Evolutionary conservation across 257 asterid species (phyloP).

Genomic region (Ligustrum vulgare): DNA sequence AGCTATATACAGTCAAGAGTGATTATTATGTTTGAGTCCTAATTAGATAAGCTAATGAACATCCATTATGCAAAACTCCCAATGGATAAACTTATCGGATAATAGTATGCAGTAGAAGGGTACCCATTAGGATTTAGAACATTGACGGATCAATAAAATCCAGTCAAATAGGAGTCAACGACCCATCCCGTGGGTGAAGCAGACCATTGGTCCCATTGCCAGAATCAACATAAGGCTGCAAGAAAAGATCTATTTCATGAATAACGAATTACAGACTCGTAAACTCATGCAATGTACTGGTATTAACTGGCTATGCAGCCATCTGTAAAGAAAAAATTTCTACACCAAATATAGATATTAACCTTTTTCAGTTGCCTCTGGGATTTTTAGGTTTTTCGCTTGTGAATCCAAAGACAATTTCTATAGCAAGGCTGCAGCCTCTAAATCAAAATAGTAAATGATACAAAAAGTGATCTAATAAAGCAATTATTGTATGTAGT

Average conservation of each 20-base stretch:
- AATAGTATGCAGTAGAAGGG: constrained; percentile 45
- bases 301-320: neutral
- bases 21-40: neutral
- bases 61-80: neutral
- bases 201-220: constrained; percentile 30
- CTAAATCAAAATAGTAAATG: constrained; percentile 50
- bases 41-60: neutral
- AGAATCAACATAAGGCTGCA: constrained; percentile 48
- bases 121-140: constrained; percentile 51
- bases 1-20: neutral
- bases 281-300: neutral
- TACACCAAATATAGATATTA: neutral
- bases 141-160: constrained; percentile 51
- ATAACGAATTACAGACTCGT: neutral
- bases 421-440: constrained; percentile 64
- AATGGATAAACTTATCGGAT: constrained; percentile 15
- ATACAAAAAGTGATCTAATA: constrained; percentile 7
- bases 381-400: constrained; percentile 42
- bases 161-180: constrained; percentile 43
- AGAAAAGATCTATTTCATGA: neutral
- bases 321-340: neutral
- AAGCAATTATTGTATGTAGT: neutral
- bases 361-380: constrained; percentile 60
- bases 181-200: constrained; percentile 39
- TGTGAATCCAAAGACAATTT: constrained; percentile 60